These are phyloP conservation scores for Aspergillus piperis DNA, from an alignment of 2,329 filamentous ascomycete species.

Conservation along the genomic window DNA sequence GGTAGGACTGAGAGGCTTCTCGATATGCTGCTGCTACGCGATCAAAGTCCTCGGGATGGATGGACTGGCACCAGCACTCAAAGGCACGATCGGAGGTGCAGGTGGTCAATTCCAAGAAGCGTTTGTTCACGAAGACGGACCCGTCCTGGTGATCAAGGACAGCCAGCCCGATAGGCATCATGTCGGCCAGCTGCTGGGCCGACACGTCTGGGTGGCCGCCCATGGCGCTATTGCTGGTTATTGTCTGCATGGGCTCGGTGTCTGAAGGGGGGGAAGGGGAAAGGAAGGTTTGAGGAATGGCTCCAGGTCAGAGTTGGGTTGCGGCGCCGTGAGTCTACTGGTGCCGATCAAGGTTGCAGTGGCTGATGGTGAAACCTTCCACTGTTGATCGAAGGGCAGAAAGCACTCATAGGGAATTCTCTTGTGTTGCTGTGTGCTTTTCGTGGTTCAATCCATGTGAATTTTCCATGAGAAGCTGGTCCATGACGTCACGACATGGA, in stretches of 20 bases:
- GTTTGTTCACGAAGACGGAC: constrained; percentile 22
- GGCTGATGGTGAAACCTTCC: too few relatives aligned
- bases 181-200: constrained; percentile 31
- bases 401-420: too few relatives aligned
- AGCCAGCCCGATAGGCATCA: constrained; percentile 26
- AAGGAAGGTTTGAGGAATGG: neutral
- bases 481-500: too few relatives aligned
- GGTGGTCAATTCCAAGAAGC: constrained; percentile 23
- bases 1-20: neutral
- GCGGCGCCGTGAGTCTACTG: too few relatives aligned
- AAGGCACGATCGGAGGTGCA: constrained; percentile 7
- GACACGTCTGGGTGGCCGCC: constrained; percentile 4
- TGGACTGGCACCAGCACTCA: constrained; percentile 20
- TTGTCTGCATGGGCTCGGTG: neutral
- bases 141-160: constrained; percentile 24
- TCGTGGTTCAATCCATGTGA: too few relatives aligned
- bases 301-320: too few relatives aligned
- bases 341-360: too few relatives aligned
- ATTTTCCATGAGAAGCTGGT: too few relatives aligned
- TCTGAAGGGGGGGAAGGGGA: neutral
- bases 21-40: constrained; percentile 17
- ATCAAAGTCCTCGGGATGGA: constrained; percentile 24
- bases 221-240: neutral
- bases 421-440: too few relatives aligned
- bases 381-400: too few relatives aligned